Conservation (phyloP, 257 asterid species). For the Solanum okadae region DNA sequence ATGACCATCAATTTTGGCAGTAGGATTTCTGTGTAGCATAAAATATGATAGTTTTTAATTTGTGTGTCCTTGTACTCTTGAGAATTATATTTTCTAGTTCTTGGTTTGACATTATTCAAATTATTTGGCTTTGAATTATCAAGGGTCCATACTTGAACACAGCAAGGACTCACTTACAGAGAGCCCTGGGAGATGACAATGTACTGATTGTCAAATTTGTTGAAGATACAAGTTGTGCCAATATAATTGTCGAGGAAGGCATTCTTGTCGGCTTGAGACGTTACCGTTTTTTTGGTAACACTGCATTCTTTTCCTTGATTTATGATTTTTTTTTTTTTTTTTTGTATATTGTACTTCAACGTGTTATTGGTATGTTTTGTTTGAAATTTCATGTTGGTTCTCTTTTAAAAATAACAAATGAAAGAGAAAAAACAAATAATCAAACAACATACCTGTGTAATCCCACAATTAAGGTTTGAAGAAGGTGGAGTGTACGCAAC, state of each 20-base stretch:
- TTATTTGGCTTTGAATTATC: neutral
- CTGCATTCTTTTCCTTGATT: neutral
- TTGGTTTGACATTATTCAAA: neutral
- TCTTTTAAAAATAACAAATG: neutral
- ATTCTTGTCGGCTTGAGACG: constrained; percentile 60
- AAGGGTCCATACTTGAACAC: constrained; percentile 67
- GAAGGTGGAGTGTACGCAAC: neutral
- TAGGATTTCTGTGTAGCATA: neutral
- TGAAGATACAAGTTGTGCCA: constrained; percentile 13
- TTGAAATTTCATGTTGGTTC: neutral
- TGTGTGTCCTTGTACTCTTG: neutral
- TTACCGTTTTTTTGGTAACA: constrained; percentile 61
- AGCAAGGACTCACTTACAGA: constrained; percentile 58
- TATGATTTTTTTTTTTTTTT: neutral
- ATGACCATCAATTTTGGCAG: neutral
- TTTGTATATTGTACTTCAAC: neutral
- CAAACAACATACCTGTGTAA: neutral
- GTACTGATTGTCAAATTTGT: constrained; percentile 53
- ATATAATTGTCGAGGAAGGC: constrained; percentile 38
- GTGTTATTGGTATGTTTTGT: neutral
- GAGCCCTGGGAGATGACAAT: constrained; percentile 61
- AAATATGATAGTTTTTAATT: neutral
- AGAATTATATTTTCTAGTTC: neutral
- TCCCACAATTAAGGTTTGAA: neutral
- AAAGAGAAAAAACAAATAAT: neutral